Evolutionary conservation across 768 basidiomycete species (phyloP).

Genomic region (Leccinum ochraceum): DNA sequence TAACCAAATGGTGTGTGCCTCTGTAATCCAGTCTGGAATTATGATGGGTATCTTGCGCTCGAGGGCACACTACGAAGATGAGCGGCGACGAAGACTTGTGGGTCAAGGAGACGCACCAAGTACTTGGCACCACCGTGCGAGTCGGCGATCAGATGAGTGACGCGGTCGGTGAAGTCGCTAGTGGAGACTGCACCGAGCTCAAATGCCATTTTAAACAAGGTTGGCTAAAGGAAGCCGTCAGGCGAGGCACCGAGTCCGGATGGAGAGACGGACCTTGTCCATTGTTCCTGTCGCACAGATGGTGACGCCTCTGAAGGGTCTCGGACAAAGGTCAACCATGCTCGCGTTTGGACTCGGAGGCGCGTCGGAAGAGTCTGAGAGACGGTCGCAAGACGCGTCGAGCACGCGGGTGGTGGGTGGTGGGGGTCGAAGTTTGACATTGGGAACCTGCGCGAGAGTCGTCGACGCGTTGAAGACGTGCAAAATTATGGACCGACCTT

Average conservation of each 20-base stretch:
- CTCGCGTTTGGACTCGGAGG: conserved; percentile 48
- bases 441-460: conserved; percentile 60
- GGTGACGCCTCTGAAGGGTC: conserved; percentile 65
- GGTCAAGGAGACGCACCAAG: conserved; percentile 45
- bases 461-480: neutral
- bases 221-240: conserved; percentile 44
- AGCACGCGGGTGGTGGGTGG: conserved; percentile 33
- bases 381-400: conserved; percentile 37
- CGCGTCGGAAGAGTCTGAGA: conserved; percentile 49
- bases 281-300: conserved; percentile 76
- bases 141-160: conserved; percentile 87
- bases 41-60: conserved; percentile 81
- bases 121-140: conserved; percentile 87
- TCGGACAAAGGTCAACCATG: conserved; percentile 52
- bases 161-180: conserved; percentile 75
- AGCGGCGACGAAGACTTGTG: neutral
- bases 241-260: conserved; percentile 5
- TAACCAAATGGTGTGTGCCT: conserved; percentile 73
- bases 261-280: conserved; percentile 62
- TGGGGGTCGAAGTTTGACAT: conserved; percentile 78
- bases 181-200: conserved; percentile 77
- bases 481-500: conserved; percentile 42
- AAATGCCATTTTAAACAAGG: conserved; percentile 71
- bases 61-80: conserved; percentile 66
- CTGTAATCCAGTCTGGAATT: conserved; percentile 72